Conservation (phyloP, 257 asterid genomes). For the Pogostemon cablin region DNA sequence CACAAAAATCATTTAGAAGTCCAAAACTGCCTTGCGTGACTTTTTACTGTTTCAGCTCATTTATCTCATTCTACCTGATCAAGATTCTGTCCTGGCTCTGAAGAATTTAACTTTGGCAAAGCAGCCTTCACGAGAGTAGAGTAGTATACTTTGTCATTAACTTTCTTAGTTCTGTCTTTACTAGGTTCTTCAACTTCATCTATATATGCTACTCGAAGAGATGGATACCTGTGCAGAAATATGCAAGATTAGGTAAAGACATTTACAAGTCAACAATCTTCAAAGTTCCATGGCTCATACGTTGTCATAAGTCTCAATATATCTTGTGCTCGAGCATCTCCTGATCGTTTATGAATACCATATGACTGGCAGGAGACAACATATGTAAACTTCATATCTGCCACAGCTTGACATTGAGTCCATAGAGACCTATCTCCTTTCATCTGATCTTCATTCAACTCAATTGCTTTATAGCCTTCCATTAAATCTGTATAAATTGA, state of each 20-base stretch:
- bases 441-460: conserved; percentile 93
- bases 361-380: conserved; percentile 94
- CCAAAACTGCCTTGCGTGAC: neutral
- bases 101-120: conserved; percentile 79
- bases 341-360: conserved; percentile 94
- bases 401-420: conserved; percentile 98
- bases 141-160: conserved; percentile 83
- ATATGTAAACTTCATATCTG: conserved; percentile 97
- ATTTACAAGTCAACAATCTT: conserved; percentile 7
- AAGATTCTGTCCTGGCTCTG: conserved; percentile 89
- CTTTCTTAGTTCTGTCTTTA: conserved; percentile 79
- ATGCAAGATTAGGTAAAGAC: conserved; percentile 29
- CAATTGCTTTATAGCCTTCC: conserved; percentile 98
- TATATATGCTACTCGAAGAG: conserved; percentile 95
- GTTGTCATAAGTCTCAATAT: conserved; percentile 87
- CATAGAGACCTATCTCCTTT: conserved; percentile 94
- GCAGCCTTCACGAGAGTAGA: conserved; percentile 96
- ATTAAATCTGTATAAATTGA: conserved; percentile 65
- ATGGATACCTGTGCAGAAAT: conserved; percentile 70
- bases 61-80: conserved; percentile 71
- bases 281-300: conserved; percentile 44
- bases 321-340: conserved; percentile 91
- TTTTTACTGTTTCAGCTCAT: conserved; percentile 20
- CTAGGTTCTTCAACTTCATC: conserved; percentile 98
- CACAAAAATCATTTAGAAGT: no score